A percentile compares a stretch with the other conserved stretches of the same genome.
Evolutionary conservation across 306 rosid genomes (phyloP).

Genomic region (Citrullus colocynthis): DNA sequence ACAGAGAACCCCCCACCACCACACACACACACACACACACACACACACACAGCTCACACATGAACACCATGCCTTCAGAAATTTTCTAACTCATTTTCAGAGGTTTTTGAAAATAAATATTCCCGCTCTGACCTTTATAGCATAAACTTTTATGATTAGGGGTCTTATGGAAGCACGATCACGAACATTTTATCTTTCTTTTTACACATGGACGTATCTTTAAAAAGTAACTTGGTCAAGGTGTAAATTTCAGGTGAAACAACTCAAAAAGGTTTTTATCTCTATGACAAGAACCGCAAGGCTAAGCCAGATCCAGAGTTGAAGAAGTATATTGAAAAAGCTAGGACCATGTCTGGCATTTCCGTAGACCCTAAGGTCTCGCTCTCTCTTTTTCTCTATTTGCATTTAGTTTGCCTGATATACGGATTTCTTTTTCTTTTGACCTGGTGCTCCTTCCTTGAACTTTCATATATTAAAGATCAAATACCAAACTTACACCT

Average conservation of each 20-base stretch:
- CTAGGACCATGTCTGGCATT: constrained; percentile 60
- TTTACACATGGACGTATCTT: not conserved
- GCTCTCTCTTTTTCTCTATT: not conserved
- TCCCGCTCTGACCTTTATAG: too few relatives aligned
- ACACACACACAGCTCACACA: too few relatives aligned
- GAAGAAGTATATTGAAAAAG: constrained; percentile 68
- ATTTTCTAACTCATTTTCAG: too few relatives aligned
- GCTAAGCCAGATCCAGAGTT: constrained; percentile 83
- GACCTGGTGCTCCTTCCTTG: not conserved
- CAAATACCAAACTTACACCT: not conserved
- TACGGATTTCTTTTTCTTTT: too few relatives aligned
- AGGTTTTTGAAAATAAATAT: too few relatives aligned
- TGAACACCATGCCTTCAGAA: too few relatives aligned
- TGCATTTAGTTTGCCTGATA: not conserved
- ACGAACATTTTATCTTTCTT: not conserved
- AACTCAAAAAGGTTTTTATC: constrained; percentile 68
- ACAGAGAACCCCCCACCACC: too few relatives aligned
- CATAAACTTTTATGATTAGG: not conserved
- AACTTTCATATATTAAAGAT: not conserved
- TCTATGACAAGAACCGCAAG: constrained; percentile 59
- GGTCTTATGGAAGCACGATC: not conserved
- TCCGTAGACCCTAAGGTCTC: constrained; percentile 64
- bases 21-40: too few relatives aligned
- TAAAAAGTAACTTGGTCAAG: not conserved
- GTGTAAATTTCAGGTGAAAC: constrained; percentile 44